Percentiles rank a stretch among this genome's conserved stretches.
Evolutionary conservation across 1,284 basidiomycete genomes (phyloP).

Genomic region (Xerocomus cyaneibrunnescens): DNA sequence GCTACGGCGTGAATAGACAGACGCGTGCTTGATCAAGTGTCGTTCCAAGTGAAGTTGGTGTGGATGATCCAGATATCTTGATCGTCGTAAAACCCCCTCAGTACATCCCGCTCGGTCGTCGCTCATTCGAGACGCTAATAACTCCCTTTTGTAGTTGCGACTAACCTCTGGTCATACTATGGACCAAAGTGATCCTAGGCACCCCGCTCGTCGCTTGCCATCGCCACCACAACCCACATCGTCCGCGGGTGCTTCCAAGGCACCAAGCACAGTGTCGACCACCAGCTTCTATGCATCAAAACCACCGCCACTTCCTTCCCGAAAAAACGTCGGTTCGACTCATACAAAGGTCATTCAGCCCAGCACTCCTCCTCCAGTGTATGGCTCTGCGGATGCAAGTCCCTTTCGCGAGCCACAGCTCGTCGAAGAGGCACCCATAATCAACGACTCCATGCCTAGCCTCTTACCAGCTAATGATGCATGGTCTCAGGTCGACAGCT

Average conservation of each 20-base stretch:
- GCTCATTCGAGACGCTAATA: slow-evolving; percentile 10
- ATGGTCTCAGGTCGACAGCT: slow-evolving; percentile 13
- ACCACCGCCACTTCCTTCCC: slow-evolving; percentile 35
- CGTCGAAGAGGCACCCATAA: slow-evolving; percentile 38
- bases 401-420: slow-evolving; percentile 49
- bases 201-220: slow-evolving; percentile 21
- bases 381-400: slow-evolving; percentile 24
- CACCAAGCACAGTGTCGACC: slow-evolving; percentile 27
- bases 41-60: neutral
- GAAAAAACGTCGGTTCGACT: slow-evolving; percentile 33
- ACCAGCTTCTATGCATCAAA: slow-evolving; percentile 32
- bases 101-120: neutral
- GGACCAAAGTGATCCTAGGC: slow-evolving; percentile 27
- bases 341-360: slow-evolving; percentile 33
- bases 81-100: slow-evolving; percentile 7
- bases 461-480: slow-evolving; percentile 27
- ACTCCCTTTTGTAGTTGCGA: neutral
- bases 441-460: slow-evolving; percentile 30
- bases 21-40: slow-evolving; percentile 31
- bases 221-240: slow-evolving; percentile 24
- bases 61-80: slow-evolving; percentile 24
- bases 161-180: slow-evolving; percentile 22
- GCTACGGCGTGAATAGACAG: slow-evolving; percentile 16
- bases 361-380: slow-evolving; percentile 31
- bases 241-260: slow-evolving; percentile 18